Conservation (phyloP, 2,329 filamentous ascomycete species). For the Pseudovirgaria hyperparasitica region DNA sequence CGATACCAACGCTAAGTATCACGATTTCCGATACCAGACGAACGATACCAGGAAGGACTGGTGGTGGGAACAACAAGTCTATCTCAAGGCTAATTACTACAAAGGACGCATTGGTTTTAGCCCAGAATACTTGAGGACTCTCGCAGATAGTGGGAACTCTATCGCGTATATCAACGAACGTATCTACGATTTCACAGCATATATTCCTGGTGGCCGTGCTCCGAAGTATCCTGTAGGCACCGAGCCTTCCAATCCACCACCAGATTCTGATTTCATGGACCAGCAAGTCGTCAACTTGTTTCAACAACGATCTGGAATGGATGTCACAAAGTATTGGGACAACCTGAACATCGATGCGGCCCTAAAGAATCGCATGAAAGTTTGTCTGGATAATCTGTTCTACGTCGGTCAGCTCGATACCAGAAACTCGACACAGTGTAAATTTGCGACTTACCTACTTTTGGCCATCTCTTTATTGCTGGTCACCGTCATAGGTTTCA, state of each 20-base stretch:
- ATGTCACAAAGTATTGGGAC: slow-evolving; percentile 77
- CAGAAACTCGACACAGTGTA: slow-evolving; percentile 69
- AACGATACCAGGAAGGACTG: slow-evolving; percentile 79
- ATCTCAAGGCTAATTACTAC: slow-evolving; percentile 64
- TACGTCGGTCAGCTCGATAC: slow-evolving; percentile 89
- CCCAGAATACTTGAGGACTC: slow-evolving; percentile 57
- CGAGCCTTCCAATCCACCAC: slow-evolving; percentile 25
- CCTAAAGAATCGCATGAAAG: slow-evolving; percentile 55
- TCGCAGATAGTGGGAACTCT: slow-evolving; percentile 51
- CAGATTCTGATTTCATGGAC: slow-evolving; percentile 70
- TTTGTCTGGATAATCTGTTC: slow-evolving; percentile 88
- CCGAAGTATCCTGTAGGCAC: slow-evolving; percentile 45
- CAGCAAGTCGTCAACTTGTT: slow-evolving; percentile 63
- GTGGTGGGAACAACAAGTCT: slow-evolving; percentile 80
- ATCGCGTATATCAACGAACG: slow-evolving; percentile 68
- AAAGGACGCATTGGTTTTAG: slow-evolving; percentile 84
- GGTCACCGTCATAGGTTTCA: slow-evolving; percentile 76
- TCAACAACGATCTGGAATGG: slow-evolving; percentile 58
- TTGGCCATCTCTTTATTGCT: slow-evolving; percentile 73
- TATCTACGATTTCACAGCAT: slow-evolving; percentile 84
- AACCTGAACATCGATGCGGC: slow-evolving; percentile 46
- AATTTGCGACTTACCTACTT: slow-evolving; percentile 82
- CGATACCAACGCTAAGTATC: slow-evolving; percentile 68
- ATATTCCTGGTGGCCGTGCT: slow-evolving; percentile 61
- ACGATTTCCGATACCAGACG: slow-evolving; percentile 80